Conservation (phyloP, 2,329 filamentous ascomycete species). For the Cladosporium sp. region DNA sequence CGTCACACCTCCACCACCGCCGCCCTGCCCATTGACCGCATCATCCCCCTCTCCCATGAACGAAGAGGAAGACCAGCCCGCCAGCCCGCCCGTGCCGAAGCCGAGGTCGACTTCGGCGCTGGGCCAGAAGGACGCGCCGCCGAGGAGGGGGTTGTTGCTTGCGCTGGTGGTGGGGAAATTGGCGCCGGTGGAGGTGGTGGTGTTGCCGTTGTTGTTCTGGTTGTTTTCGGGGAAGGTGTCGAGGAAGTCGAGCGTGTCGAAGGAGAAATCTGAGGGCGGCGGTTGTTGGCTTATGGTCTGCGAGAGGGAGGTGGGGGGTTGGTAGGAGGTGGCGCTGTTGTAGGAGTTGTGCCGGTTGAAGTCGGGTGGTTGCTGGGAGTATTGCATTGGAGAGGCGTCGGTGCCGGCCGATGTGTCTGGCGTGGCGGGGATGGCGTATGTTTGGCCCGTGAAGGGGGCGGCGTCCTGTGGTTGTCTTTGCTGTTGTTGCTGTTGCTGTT, state of each 20-base stretch:
- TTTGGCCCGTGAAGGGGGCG: constrained; percentile 1
- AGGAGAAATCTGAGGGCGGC: constrained; percentile 19
- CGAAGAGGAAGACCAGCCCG: constrained; percentile 53
- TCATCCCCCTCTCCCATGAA: no score
- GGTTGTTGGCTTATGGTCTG: constrained; percentile 17
- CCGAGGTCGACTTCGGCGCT: constrained; percentile 15
- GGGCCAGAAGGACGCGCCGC: constrained; percentile 6
- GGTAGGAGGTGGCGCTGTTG: neutral
- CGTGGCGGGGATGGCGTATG: constrained; percentile 16
- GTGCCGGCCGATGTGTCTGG: constrained; percentile 14
- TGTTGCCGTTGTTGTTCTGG: neutral
- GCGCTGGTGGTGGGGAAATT: constrained; percentile 65
- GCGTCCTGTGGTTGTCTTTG: constrained; percentile 24
- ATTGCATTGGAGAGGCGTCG: constrained; percentile 12
- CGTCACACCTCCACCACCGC: constrained; percentile 33
- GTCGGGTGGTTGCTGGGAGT: constrained; percentile 11
- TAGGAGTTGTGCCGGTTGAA: neutral
- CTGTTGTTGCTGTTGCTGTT: constrained; percentile 26
- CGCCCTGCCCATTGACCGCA: constrained; percentile 38
- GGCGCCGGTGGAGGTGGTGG: constrained; percentile 19
- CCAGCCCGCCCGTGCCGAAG: constrained; percentile 24
- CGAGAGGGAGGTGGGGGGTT: constrained; percentile 4
- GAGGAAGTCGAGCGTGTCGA: constrained; percentile 53
- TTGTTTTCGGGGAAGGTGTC: constrained; percentile 43
- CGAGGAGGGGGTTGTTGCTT: no score